These are phyloP conservation scores for Ploettnerulaceae sp. DNA, from an alignment of 2,329 filamentous ascomycete species.

Conservation along the genomic window DNA sequence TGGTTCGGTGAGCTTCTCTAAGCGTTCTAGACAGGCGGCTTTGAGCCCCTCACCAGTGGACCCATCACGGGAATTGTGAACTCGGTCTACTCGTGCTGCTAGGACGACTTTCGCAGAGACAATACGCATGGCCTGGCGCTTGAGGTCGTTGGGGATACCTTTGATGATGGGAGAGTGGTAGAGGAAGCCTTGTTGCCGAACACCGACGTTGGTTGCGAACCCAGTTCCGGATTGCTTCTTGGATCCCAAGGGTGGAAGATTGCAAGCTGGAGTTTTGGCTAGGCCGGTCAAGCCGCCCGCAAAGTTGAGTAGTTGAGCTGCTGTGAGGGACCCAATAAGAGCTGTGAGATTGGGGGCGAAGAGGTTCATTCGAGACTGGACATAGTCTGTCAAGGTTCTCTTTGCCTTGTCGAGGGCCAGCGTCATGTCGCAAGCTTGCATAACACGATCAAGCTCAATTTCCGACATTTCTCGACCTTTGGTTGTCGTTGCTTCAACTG, in stretches of 20 bases:
- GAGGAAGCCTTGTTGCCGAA: slow-evolving; percentile 87
- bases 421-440: slow-evolving; percentile 79
- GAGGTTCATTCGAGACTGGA: slow-evolving; percentile 92
- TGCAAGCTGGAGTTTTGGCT: slow-evolving; percentile 89
- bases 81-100: slow-evolving; percentile 85
- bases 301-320: slow-evolving; percentile 93
- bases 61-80: slow-evolving; percentile 76
- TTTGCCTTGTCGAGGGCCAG: slow-evolving; percentile 86
- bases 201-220: slow-evolving; percentile 85
- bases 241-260: slow-evolving; percentile 83
- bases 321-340: slow-evolving; percentile 86
- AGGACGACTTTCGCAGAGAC: slow-evolving; percentile 90
- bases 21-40: slow-evolving; percentile 73
- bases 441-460: slow-evolving; percentile 69
- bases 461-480: slow-evolving; percentile 72
- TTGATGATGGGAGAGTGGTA: slow-evolving; percentile 89
- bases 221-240: slow-evolving; percentile 77
- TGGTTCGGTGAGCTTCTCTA: slow-evolving; percentile 90
- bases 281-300: slow-evolving; percentile 84
- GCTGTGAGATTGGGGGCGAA: slow-evolving; percentile 93
- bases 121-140: slow-evolving; percentile 91
- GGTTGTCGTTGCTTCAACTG: slow-evolving; percentile 87
- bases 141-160: slow-evolving; percentile 77
- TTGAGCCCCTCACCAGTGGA: slow-evolving; percentile 78
- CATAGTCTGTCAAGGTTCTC: slow-evolving; percentile 81